Conservation (phyloP, 1,139 yeast species). For the Magnusiomyces ingens region DNA sequence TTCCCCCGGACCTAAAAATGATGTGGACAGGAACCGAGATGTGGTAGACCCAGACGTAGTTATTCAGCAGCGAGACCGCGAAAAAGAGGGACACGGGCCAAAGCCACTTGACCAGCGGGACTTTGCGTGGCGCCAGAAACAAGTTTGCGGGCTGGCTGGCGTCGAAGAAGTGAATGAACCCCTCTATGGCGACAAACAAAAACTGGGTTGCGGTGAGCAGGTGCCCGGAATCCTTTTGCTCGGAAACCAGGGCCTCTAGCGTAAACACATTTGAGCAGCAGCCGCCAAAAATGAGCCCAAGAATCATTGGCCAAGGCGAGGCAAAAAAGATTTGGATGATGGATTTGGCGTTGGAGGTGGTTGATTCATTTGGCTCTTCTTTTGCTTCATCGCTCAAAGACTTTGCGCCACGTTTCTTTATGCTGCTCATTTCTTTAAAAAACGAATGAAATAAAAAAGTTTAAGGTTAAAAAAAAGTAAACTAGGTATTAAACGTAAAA, state of each 20-base stretch:
- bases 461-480: neutral
- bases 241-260: constrained; percentile 47
- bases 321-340: constrained; percentile 12
- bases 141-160: constrained; percentile 30
- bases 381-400: constrained; percentile 1
- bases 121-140: constrained; percentile 20
- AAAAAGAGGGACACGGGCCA: constrained; percentile 48
- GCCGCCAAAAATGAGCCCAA: constrained; percentile 55
- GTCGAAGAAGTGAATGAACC: constrained; percentile 37
- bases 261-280: constrained; percentile 66
- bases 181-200: constrained; percentile 44
- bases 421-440: neutral
- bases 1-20: constrained; percentile 58
- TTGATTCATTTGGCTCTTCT: constrained; percentile 4
- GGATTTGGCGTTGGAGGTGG: constrained; percentile 4
- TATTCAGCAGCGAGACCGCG: constrained; percentile 48
- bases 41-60: constrained; percentile 50
- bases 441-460: neutral
- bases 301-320: constrained; percentile 21
- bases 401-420: neutral
- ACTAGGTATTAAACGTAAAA: too few relatives aligned
- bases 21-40: constrained; percentile 65
- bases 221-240: constrained; percentile 40
- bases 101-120: constrained; percentile 47
- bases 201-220: constrained; percentile 59